Base-by-base conservation (phyloP, 148 eudicot genomes). In the Diospyros lotus region DNA sequence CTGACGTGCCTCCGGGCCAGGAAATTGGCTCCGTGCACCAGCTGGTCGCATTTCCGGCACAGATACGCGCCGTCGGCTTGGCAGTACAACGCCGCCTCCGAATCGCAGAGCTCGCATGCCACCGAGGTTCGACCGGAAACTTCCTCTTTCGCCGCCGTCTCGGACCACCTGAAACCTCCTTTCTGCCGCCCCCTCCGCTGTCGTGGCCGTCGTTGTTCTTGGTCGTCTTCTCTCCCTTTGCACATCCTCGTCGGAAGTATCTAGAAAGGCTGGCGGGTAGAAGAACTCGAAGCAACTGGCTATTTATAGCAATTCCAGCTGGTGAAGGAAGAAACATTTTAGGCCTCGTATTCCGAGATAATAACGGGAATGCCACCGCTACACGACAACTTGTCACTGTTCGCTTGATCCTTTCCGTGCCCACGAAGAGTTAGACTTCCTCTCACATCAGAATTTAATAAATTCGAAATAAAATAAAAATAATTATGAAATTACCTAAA, bases 21-120 rank as follows among this genome's bases (percentile, higher is more conserved):
- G 81, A 83, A 83, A 76, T 83, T 83, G 10, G 86, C 86, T 15
- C 83, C 83, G 55, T 83, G 86, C 44, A 83, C 86, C 86, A 78
- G 77, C 5, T 61, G 58, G 66, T 83, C 86, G 62, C 86, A 83
- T 73, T 79, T 80, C 58, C 64, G 56, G 76, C 86, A 83, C 15
- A 83, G 45, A 68, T 73, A 83, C 1, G 86, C 86, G 48, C 77
- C 64, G 67, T 83, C 83, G 64, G 86, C 82, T 56, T 66, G 86
- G 71, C 86, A 83, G 51, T 80, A 83, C 3, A 83, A 2, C 3
- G 70, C 45, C 13, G 86, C 86, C 40, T 15, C 56, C 8, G 80
- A 77, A 2, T 73, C 45, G 53, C 86, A 83, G 50, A 83, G 78
- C 78, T 83, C 86, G 14, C 86, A 83, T 1, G 67, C 39, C 58